Base-by-base conservation (phyloP, 352 stramenopile species). In the Achlya hypogyna region DNA sequence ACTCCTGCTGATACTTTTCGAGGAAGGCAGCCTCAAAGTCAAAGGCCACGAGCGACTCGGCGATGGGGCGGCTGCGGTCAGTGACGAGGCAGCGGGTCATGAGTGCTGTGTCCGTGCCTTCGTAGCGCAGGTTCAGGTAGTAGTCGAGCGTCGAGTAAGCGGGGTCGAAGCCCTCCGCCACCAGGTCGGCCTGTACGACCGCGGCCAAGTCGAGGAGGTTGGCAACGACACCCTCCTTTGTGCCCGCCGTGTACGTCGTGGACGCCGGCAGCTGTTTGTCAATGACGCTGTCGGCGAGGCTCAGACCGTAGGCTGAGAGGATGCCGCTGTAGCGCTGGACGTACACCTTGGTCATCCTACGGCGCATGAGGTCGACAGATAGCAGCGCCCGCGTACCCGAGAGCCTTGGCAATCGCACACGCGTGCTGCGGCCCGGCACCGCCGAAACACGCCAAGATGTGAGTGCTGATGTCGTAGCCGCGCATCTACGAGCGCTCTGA, bases 281-380 rank as follows among this genome's bases (percentile, higher is more conserved):
- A 27, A 98, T 84, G 5, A 99, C 96, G 45, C 97, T 97, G 78
- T 99, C 96, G 5, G 96, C 96, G 49, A 99, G 86, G 35, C 85
- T 97, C 56, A 99, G 79, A 8, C 97, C 97, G 72, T 99, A 99
- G 0, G 97, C 97, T 23, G 95, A 99, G 32, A 99, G 80, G 62
- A 99, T 97, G 51, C 97, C 97, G 63, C 94, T 98, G 78, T 99
- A 99, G n/a, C 96, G 78, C 71, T 99, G 96, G 45, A 99, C 96
- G 71, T 98, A 97, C 0, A 99, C 93, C 69, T 96, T 95, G n/a
- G 84, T 89, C 81, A 99, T 99, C 25, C 91, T 69, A 60, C 1
- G 35, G 23, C 18, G 5, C 16, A 34, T 20, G n/a, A 34, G 5
- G 45, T 42, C 31, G 8, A 62, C 52, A 27, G 62, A 62, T 59